Percentiles rank a stretch among this genome's conserved stretches.
These are phyloP conservation scores for Arabidopsis suecica DNA, from an alignment of 345 rosid species.

Conservation along the genomic window DNA sequence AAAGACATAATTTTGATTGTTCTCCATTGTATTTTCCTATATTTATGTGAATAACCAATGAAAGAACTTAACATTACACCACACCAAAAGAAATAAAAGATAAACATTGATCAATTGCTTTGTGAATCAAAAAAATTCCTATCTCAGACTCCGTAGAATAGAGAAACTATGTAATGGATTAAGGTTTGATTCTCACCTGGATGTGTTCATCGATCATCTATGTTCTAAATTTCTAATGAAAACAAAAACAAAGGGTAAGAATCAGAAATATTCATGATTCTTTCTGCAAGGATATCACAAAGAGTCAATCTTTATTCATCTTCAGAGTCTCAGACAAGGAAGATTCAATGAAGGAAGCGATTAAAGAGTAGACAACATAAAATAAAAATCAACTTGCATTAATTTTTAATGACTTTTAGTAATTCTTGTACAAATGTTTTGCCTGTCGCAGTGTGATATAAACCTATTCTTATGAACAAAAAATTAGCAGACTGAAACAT, in stretches of 20 bases:
- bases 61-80: neutral
- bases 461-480: slow-evolving; percentile 9
- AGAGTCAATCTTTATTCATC: neutral
- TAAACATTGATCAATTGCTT: neutral
- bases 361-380: neutral
- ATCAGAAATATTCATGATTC: neutral
- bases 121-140: neutral
- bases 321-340: neutral
- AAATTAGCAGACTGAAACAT: neutral
- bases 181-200: neutral
- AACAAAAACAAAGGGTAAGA: neutral
- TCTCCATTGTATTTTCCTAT: no score
- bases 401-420: neutral
- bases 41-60: neutral
- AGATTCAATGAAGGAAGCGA: neutral
- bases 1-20: no score
- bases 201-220: neutral
- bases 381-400: slow-evolving; percentile 38
- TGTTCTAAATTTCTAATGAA: neutral
- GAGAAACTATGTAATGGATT: neutral
- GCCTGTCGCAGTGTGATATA: slow-evolving; percentile 21
- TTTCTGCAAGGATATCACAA: neutral
- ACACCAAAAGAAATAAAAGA: neutral
- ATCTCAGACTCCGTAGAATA: neutral
- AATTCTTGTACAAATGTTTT: slow-evolving; percentile 28